Conservation (phyloP, 2,329 filamentous ascomycete species). For the Hypoxylon sp. region DNA sequence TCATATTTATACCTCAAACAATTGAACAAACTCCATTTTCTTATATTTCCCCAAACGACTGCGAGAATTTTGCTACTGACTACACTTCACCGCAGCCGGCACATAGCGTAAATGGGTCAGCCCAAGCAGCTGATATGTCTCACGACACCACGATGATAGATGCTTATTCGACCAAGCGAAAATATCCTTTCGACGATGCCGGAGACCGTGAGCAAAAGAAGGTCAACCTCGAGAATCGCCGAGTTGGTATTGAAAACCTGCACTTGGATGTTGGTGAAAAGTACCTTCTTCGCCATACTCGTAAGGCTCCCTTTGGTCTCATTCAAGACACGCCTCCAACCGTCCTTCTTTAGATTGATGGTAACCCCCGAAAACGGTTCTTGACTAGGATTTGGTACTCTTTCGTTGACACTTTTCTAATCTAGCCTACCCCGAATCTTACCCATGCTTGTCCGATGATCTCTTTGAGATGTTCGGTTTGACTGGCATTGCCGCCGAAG, state of each 20-base stretch:
- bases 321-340: slow-evolving; percentile 47
- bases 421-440: slow-evolving; percentile 65
- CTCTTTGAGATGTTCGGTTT: slow-evolving; percentile 72
- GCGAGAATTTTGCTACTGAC: slow-evolving; percentile 34
- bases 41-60: neutral
- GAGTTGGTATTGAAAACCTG: slow-evolving; percentile 74
- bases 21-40: neutral
- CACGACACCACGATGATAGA: slow-evolving; percentile 64
- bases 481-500: slow-evolving; percentile 70
- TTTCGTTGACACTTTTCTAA: slow-evolving; percentile 62
- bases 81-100: slow-evolving; percentile 46
- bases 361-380: slow-evolving; percentile 25
- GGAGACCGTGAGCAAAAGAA: slow-evolving; percentile 73
- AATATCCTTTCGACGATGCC: slow-evolving; percentile 70
- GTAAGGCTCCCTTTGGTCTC: slow-evolving; percentile 71
- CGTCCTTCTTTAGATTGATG: slow-evolving; percentile 44
- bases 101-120: slow-evolving; percentile 53
- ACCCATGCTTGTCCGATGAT: slow-evolving; percentile 68
- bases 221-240: slow-evolving; percentile 72
- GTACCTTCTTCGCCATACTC: slow-evolving; percentile 76
- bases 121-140: slow-evolving; percentile 56
- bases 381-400: slow-evolving; percentile 49
- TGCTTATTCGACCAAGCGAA: slow-evolving; percentile 72
- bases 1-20: neutral
- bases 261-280: slow-evolving; percentile 77